Base-by-base conservation (phyloP, 371 early-diverging fungal species). In the Circinella umbellata region DNA sequence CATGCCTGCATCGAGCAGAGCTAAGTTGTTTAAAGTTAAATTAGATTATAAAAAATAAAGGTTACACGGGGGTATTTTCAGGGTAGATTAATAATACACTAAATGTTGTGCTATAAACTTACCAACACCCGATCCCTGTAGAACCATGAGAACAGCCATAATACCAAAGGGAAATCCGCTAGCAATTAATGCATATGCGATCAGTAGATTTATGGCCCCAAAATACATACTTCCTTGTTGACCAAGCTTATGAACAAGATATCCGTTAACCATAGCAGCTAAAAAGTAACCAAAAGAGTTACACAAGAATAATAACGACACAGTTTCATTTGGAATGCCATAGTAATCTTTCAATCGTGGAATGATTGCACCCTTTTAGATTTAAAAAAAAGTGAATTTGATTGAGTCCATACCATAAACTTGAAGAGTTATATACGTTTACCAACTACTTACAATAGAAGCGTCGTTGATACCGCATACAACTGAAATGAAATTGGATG, bases 291-390 rank as follows among this genome's bases (percentile, higher is more conserved):
- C 80, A 47, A 73, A 51, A 4, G 80, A 75, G 47, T 73, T 73
- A 69, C 66, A 74, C 61, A 79, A 64, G 66, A 79, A 76, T 5
- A 79, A 61, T 14, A 74, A 39, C 6, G 80, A 79, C 6, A 79
- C 77, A 9, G 70, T 71, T 53, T 72, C 61, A 42, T 74, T 68
- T 1, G 73, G 48, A 37, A 79, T 72, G 54, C 68, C 69, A 62
- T 79, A 79, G 47, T 73, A 70, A 15, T 69, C 61, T 63, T 76
- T 76, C 18, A 79, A 59, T 13, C 72, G 70, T 46, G 80, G 80
- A 42, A 79, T 68, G 37, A 79, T 74, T 11, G 73, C 71, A 55
- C 78, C 78, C 66, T 70, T 42, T 42, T 42, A 42, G 42, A 42
- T 42, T 42, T 42, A 1, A 11, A 9, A 42, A 42, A 27, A 27